Conservation (phyloP, 352 stramenopile species). For the Peronospora belbahrii region DNA sequence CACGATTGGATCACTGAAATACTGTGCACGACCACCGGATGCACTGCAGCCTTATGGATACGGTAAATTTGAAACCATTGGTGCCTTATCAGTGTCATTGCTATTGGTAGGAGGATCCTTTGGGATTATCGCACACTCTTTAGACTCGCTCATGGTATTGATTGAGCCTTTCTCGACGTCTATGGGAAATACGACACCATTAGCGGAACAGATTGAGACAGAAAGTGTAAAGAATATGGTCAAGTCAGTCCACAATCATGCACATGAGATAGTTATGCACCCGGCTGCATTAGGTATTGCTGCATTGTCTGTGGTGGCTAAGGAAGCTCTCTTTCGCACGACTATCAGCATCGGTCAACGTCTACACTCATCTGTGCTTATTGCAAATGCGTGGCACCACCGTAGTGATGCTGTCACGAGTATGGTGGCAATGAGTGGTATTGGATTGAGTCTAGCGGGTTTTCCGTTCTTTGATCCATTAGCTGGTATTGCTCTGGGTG, state of each 20-base stretch:
- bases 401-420: constrained; percentile 80
- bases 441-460: constrained; percentile 50
- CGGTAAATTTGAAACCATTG: constrained; percentile 69
- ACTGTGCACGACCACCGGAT: constrained; percentile 89
- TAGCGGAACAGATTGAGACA: no score
- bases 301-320: constrained; percentile 77
- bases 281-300: constrained; percentile 79
- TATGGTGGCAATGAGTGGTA: constrained; percentile 61
- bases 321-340: constrained; percentile 89
- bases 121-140: constrained; percentile 58
- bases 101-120: constrained; percentile 56
- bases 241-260: constrained; percentile 15
- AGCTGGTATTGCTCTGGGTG: constrained; percentile 59
- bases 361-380: constrained; percentile 89
- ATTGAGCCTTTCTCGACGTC: constrained; percentile 23
- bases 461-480: constrained; percentile 63
- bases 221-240: constrained; percentile 29
- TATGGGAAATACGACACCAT: no score
- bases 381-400: constrained; percentile 95
- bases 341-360: constrained; percentile 85
- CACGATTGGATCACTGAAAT: constrained; percentile 87
- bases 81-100: constrained; percentile 51
- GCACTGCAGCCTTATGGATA: constrained; percentile 78
- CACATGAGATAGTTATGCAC: constrained; percentile 33
- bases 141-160: constrained; percentile 52